phyloP scores from a whole-genome alignment of 2,329 filamentous ascomycete genomes.

The Cadophora sp. region DNA sequence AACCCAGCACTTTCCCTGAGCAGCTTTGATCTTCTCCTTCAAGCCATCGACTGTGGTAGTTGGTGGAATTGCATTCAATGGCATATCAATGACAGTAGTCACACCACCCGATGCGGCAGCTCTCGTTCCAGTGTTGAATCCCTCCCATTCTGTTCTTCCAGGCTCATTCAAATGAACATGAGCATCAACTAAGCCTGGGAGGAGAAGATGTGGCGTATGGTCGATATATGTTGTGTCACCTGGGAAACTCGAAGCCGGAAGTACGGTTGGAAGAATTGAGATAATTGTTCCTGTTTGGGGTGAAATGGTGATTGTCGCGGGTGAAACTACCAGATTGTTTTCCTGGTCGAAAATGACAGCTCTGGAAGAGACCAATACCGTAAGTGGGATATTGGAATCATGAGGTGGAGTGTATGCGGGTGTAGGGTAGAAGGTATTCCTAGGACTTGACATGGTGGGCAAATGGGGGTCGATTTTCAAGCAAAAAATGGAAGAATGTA shows the following conservation, averaged over 20 bases:
- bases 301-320: constrained; percentile 84
- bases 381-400: constrained; percentile 55
- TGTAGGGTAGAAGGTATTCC: constrained; percentile 38
- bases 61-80: constrained; percentile 93
- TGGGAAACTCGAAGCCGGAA: constrained; percentile 80
- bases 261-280: constrained; percentile 73
- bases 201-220: constrained; percentile 82
- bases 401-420: constrained; percentile 41
- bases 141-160: constrained; percentile 97
- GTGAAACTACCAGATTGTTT: constrained; percentile 68
- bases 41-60: constrained; percentile 88
- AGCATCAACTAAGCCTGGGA: constrained; percentile 93
- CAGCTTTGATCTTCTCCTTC: constrained; percentile 84
- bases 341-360: constrained; percentile 78
- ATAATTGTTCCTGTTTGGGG: constrained; percentile 83
- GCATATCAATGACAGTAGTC: constrained; percentile 98
- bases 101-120: constrained; percentile 95
- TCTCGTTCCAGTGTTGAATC: constrained; percentile 92
- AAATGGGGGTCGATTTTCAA: constrained; percentile 19
- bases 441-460: constrained; percentile 32
- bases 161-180: constrained; percentile 98
- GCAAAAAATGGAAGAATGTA: constrained; percentile 19
- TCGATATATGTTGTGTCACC: constrained; percentile 76
- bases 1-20: constrained; percentile 91
- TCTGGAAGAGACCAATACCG: constrained; percentile 83